phyloP scores from a whole-genome alignment of 208 protist species.

The Leishmania lainsoni region DNA sequence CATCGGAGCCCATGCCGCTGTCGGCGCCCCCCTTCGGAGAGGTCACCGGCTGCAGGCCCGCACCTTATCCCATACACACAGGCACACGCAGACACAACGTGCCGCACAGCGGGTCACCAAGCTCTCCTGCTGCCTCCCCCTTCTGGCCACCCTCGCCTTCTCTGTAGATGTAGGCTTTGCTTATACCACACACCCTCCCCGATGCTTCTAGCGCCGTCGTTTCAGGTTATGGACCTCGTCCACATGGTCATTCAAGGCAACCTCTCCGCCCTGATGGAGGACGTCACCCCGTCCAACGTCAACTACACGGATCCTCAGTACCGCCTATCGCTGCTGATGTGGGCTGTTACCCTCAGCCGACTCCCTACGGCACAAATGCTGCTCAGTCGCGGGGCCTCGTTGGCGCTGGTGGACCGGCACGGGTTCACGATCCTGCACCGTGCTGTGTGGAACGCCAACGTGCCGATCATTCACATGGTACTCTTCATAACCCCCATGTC shows the following conservation, averaged over 20 bases:
- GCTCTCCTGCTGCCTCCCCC: neutral
- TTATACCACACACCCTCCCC: neutral
- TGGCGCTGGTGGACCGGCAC: constrained; percentile 58
- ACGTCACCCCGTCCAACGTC: constrained; percentile 67
- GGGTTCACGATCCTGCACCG: constrained; percentile 79
- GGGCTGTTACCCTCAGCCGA: constrained; percentile 56
- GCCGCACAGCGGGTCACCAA: neutral
- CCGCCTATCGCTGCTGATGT: constrained; percentile 72
- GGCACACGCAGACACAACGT: neutral
- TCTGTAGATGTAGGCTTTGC: neutral
- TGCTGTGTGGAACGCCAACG: constrained; percentile 78
- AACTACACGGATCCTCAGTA: constrained; percentile 75
- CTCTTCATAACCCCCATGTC: constrained; percentile 49
- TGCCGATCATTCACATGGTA: constrained; percentile 50
- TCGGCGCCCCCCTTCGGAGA: neutral
- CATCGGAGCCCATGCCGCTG: neutral
- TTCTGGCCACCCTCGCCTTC: neutral
- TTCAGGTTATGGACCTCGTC: constrained; percentile 30
- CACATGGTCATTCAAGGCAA: constrained; percentile 57
- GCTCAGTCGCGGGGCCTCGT: constrained; percentile 57
- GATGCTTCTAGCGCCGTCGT: constrained; percentile 15
- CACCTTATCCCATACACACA: neutral
- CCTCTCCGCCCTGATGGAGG: constrained; percentile 38
- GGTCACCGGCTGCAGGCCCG: neutral
- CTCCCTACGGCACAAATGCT: constrained; percentile 59